Evolutionary conservation across 495 filamentous ascomycete genomes (phyloP).

Genomic region (Neurospora pannonica): DNA sequence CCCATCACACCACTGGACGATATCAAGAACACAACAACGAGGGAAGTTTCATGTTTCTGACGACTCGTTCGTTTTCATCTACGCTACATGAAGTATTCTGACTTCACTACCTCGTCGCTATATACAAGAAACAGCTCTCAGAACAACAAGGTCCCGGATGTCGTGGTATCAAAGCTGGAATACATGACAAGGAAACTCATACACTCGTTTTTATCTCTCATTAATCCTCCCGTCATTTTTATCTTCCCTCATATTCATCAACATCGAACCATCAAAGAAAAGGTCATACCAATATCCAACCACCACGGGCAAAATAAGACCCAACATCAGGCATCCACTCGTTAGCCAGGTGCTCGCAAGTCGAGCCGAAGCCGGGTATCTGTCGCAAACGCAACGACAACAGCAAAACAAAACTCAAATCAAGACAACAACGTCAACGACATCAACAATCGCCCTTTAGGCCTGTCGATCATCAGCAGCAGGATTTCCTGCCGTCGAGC

Average conservation of each 20-base stretch:
- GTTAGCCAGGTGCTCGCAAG: neutral
- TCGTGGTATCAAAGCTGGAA: neutral
- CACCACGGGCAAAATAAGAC: neutral
- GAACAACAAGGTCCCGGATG: neutral
- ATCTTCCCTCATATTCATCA: neutral
- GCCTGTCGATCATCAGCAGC: neutral
- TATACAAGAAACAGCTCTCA: neutral
- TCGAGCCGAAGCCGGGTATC: neutral
- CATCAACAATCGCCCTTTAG: neutral
- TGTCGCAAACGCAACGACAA: neutral
- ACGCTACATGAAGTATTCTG: neutral
- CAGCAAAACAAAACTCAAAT: neutral
- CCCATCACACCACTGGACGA: neutral
- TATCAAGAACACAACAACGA: neutral
- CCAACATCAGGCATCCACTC: neutral
- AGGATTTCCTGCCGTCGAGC: slow-evolving; percentile 1
- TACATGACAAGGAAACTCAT: neutral
- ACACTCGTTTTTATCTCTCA: neutral
- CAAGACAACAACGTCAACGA: neutral
- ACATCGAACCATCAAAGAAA: neutral
- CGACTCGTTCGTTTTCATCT: neutral
- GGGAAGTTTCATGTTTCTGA: neutral
- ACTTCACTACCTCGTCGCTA: neutral
- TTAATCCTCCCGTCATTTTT: neutral
- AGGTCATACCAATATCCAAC: neutral